These are phyloP conservation scores for Coemansia sp. DNA, from an alignment of 192 early-diverging fungal genomes.

Conservation along the genomic window DNA sequence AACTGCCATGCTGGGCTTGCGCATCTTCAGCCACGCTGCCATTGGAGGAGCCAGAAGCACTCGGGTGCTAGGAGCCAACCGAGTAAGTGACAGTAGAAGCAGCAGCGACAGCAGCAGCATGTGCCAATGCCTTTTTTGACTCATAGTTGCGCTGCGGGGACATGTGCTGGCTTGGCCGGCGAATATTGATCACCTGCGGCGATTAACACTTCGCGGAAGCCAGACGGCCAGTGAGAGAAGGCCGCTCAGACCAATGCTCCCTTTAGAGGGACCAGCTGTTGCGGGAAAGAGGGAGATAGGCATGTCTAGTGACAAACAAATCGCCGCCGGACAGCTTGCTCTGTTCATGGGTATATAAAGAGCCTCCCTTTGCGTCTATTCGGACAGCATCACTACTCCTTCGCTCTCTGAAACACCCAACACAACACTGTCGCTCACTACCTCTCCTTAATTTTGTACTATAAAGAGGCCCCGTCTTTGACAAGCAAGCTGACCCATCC, in stretches of 20 bases:
- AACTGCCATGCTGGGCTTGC: background rate
- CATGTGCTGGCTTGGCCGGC: conserved; percentile 1
- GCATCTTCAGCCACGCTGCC: background rate
- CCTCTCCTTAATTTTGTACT: conserved; percentile 9
- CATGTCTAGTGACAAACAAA: background rate
- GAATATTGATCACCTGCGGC: conserved; percentile 7
- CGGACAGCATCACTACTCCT: background rate
- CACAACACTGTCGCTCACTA: background rate
- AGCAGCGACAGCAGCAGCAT: background rate
- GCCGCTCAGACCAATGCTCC: background rate
- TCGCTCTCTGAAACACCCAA: conserved; percentile 6
- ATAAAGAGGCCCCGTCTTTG: background rate
- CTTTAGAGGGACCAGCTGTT: background rate
- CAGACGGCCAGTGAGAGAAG: background rate
- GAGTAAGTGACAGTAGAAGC: background rate
- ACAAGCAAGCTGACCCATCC: conserved; percentile 7
- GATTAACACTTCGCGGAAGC: conserved; percentile 1
- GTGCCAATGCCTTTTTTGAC: background rate
- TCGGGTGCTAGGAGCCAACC: background rate
- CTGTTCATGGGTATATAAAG: background rate
- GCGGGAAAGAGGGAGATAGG: background rate
- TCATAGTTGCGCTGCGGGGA: background rate
- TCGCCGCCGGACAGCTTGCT: conserved; percentile 1
- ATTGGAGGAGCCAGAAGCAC: background rate
- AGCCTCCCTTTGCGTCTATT: background rate